phyloP scores from a whole-genome alignment of 257 asterid genomes.

The Marsdenia floribunda region DNA sequence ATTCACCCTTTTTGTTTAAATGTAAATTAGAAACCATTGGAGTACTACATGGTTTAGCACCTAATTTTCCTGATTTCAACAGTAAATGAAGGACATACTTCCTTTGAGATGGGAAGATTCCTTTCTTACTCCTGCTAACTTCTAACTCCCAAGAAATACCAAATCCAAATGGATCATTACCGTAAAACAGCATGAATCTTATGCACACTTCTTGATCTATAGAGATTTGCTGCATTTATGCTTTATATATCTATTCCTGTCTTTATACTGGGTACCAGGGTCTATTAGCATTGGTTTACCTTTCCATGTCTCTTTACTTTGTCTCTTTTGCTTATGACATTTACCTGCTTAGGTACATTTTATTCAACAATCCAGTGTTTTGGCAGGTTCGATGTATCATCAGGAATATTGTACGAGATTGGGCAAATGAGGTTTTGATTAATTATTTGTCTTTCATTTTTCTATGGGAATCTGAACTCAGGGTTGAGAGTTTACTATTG shows the following conservation, averaged over 20 bases:
- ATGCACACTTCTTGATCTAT: neutral
- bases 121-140: no score
- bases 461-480: constrained; percentile 8
- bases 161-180: neutral
- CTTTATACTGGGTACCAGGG: neutral
- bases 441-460: constrained; percentile 14
- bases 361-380: neutral
- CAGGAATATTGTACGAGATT: constrained; percentile 93
- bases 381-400: constrained; percentile 89
- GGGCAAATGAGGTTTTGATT: constrained; percentile 84
- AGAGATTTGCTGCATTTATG: neutral
- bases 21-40: no score
- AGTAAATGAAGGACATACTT: no score
- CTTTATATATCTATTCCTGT: no score
- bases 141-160: neutral
- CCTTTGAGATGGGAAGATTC: no score
- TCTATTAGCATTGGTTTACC: no score
- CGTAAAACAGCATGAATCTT: neutral
- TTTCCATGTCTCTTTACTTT: neutral
- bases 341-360: neutral
- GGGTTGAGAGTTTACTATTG: neutral
- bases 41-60: no score
- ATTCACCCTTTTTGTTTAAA: no score
- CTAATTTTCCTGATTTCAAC: no score
- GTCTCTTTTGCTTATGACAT: neutral